These are phyloP conservation scores for Ceratobasidium sp. DNA, from an alignment of 1,284 basidiomycete species.

Conservation along the genomic window DNA sequence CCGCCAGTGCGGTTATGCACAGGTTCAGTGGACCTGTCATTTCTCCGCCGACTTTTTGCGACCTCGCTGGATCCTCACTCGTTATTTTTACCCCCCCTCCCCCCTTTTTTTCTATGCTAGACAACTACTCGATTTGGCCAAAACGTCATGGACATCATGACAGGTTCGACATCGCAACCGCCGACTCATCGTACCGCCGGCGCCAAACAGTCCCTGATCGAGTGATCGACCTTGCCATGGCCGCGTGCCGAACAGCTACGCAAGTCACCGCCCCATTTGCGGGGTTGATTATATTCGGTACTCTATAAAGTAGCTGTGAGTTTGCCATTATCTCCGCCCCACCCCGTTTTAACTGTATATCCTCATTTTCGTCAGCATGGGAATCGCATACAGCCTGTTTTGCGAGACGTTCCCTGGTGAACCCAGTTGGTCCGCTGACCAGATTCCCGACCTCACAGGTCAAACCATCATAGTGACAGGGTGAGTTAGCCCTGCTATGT, in stretches of 20 bases:
- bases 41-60: too few relatives aligned
- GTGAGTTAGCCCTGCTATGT: background rate
- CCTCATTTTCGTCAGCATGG: background rate
- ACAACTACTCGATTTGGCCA: too few relatives aligned
- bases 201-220: constrained; percentile 8
- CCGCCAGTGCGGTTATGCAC: too few relatives aligned
- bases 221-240: background rate
- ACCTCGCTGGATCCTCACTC: too few relatives aligned
- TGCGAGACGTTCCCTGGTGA: constrained; percentile 47
- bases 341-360: background rate
- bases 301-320: background rate
- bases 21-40: too few relatives aligned
- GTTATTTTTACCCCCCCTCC: too few relatives aligned
- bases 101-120: too few relatives aligned
- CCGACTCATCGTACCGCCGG: too few relatives aligned
- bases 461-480: constrained; percentile 47
- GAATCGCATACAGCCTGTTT: constrained; percentile 26
- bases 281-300: background rate
- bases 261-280: constrained; percentile 3
- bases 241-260: constrained; percentile 1
- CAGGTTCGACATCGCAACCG: too few relatives aligned
- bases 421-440: constrained; percentile 44
- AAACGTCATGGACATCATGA: too few relatives aligned
- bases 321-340: background rate
- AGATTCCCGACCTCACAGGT: constrained; percentile 45